Conservation (phyloP, 768 basidiomycete species). For the Tricholoma saponaceum region DNA sequence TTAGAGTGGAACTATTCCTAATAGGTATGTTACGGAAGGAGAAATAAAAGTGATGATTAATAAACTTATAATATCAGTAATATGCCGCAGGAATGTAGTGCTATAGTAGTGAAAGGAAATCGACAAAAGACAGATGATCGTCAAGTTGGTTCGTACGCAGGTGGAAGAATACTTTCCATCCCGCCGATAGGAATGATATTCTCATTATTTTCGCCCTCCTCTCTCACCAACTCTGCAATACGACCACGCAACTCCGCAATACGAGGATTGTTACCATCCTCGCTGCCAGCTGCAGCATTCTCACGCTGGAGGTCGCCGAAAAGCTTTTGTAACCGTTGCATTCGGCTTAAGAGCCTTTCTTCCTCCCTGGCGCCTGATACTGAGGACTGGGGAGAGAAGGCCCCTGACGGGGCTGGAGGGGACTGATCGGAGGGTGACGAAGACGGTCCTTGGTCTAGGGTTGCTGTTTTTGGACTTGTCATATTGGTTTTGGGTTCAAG, state of each 20-base stretch:
- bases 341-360: neutral
- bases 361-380: neutral
- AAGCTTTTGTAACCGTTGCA: neutral
- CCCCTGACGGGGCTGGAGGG: neutral
- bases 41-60: no score
- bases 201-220: neutral
- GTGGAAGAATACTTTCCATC: neutral
- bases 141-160: neutral
- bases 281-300: neutral
- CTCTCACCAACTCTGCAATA: neutral
- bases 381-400: neutral
- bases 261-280: neutral
- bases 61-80: no score
- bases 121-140: neutral
- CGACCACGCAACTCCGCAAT: neutral
- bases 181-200: neutral
- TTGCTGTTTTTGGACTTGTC: neutral
- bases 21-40: no score
- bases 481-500: neutral
- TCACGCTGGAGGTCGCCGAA: neutral
- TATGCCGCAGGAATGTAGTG: no score
- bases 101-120: no score
- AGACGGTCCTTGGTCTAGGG: neutral
- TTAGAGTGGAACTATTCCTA: no score
- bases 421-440: neutral